Evolutionary conservation across 2,329 filamentous ascomycete species (phyloP), one percentile per base, ranked within the genome.

Genomic region (Cercospora zeae-maydis): DNA sequence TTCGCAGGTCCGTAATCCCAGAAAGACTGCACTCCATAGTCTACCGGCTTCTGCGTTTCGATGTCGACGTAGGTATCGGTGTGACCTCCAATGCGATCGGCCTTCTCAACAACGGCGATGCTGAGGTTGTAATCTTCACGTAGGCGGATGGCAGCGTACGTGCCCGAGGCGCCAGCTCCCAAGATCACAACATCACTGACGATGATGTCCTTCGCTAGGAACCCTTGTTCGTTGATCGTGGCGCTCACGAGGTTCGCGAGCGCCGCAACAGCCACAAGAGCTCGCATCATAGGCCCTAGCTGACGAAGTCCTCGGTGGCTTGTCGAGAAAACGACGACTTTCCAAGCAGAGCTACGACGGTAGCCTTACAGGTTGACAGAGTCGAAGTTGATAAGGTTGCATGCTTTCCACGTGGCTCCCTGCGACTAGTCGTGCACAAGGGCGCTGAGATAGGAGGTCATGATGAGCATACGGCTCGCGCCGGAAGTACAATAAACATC

Each of bases 101-200:
- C 34, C 13, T 47, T 52, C 58, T 67, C 66, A 14, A 66, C 47
- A 13, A 66, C 47, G 16, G 61, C 49, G 39, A 67, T 45, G 39
- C 56, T 67, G 14, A 42, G 55, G 33, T 65, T 61, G 36, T 51
- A 63, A 21, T 66, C 64, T 37, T 65, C 59, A 9, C 39, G 37
- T n/a, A 67, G 57, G 4, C 66, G 64, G 4, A 67, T 55, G 47
- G 58, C 66, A 11, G 64, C 66, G 52, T 64, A 67, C 11, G 62
- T 67, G 27, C 66, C 66, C 24, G 61, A 53, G 14, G 64, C 64
- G 8, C 66, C 66, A 10, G 51, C 64, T 37, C 66, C 66, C n/a
- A 67, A 33, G n/a, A 67, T 65, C 10, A 55, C 62, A 24, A 67
- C 42, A 42, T 67, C 61, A 34, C 24, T 37, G 11, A 42, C 33